These are phyloP conservation scores for Aspergillus indologenus DNA, from an alignment of 495 filamentous ascomycete genomes.

Conservation along the genomic window DNA sequence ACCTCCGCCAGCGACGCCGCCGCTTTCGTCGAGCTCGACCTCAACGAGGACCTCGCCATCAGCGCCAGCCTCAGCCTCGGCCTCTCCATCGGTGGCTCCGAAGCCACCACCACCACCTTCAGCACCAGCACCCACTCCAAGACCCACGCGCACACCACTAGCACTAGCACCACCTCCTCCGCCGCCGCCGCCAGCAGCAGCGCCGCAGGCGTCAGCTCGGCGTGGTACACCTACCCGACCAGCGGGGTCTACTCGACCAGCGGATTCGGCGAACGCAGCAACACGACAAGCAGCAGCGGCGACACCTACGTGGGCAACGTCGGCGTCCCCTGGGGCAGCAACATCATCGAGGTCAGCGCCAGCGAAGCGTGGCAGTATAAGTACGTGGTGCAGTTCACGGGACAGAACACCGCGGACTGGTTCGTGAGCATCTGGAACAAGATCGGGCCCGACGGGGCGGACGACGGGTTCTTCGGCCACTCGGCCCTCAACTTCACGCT, in stretches of 20 bases:
- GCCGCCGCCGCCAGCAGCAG: background rate
- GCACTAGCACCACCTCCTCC: background rate
- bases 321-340: constrained; percentile 51
- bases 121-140: constrained; percentile 2
- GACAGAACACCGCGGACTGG: constrained; percentile 35
- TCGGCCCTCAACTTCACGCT: constrained; percentile 43
- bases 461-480: constrained; percentile 40
- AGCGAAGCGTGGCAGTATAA: constrained; percentile 37
- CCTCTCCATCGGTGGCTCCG: background rate
- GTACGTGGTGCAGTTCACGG: constrained; percentile 47
- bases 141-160: background rate
- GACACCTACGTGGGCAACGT: constrained; percentile 46
- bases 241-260: constrained; percentile 2
- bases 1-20: background rate
- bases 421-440: constrained; percentile 55
- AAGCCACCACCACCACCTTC: constrained; percentile 9
- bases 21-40: constrained; percentile 4
- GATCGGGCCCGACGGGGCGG: constrained; percentile 36
- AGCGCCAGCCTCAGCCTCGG: constrained; percentile 3
- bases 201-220: background rate
- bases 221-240: constrained; percentile 9
- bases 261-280: constrained; percentile 7
- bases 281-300: constrained; percentile 21
- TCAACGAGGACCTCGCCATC: background rate
- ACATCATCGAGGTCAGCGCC: constrained; percentile 45